Percentiles rank a stretch among this genome's conserved stretches.
These are phyloP conservation scores for Leccinum incarnatum DNA, from an alignment of 768 basidiomycete species.

Conservation along the genomic window DNA sequence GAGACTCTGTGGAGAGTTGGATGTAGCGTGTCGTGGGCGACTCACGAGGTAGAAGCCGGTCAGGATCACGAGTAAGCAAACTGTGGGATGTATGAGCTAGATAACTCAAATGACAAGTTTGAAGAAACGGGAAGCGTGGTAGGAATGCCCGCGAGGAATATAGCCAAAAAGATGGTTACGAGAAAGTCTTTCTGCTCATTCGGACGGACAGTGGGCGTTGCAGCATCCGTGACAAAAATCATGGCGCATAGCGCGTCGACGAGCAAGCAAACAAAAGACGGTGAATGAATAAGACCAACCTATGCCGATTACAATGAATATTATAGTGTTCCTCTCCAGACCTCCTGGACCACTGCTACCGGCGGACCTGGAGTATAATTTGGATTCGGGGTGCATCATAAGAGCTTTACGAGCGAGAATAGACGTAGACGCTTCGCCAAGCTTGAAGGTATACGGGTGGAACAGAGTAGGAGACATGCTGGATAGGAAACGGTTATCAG, in stretches of 20 bases:
- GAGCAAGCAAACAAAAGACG: neutral
- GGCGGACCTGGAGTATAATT: conserved; percentile 12
- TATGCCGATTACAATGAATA: conserved; percentile 26
- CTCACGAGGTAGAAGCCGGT: conserved; percentile 29
- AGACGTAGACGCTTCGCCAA: neutral
- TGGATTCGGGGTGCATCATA: conserved; percentile 4
- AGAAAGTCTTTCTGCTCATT: neutral
- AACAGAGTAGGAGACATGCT: conserved; percentile 14
- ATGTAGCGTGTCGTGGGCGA: conserved; percentile 6
- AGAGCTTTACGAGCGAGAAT: neutral
- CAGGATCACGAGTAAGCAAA: conserved; percentile 23
- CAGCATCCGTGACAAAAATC: neutral
- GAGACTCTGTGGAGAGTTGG: conserved; percentile 1
- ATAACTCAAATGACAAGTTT: neutral
- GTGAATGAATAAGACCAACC: conserved; percentile 20
- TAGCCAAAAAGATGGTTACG: neutral
- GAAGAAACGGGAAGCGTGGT: neutral
- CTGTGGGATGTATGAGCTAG: conserved; percentile 19
- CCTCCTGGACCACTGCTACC: neutral
- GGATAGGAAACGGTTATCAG: neutral
- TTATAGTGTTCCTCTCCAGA: conserved; percentile 14
- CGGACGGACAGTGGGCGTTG: neutral
- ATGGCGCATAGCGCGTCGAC: neutral
- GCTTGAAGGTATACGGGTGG: neutral
- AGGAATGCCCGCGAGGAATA: neutral